These are phyloP conservation scores for Solanum dulcamara DNA, from an alignment of 257 asterid genomes.

Conservation along the genomic window DNA sequence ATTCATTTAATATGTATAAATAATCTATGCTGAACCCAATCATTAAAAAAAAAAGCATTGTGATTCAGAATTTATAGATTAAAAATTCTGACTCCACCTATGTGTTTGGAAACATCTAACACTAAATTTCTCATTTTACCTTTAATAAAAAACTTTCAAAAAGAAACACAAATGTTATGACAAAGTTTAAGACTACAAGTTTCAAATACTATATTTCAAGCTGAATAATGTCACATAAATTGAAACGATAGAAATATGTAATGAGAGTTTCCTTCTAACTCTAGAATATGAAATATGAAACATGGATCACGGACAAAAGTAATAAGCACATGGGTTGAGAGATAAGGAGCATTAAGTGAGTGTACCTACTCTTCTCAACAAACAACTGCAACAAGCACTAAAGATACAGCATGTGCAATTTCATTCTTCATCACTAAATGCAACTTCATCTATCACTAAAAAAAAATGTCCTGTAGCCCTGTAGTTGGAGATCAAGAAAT, in stretches of 20 bases:
- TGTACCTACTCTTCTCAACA: background rate
- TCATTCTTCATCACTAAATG: background rate
- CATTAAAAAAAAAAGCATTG: background rate
- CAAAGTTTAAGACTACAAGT: background rate
- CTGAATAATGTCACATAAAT: background rate
- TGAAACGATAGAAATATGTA: background rate
- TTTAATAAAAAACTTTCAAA: background rate
- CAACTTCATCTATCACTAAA: background rate
- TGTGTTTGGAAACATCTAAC: background rate
- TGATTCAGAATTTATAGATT: background rate
- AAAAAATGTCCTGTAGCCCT: background rate
- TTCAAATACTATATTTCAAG: accelerated
- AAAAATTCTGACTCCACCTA: background rate
- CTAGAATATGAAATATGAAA: background rate
- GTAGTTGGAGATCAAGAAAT: background rate
- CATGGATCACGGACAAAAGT: background rate
- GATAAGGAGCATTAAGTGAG: background rate
- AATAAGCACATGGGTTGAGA: background rate
- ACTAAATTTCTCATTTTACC: background rate
- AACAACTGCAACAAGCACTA: background rate
- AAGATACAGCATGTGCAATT: background rate
- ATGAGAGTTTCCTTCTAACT: background rate
- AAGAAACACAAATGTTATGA: background rate
- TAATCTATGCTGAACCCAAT: background rate
- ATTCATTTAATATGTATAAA: background rate